Evolutionary conservation across 2,329 filamentous ascomycete genomes (phyloP), one percentile per base, ranked within the genome.

Genomic region (Hypoxylon sp.): DNA sequence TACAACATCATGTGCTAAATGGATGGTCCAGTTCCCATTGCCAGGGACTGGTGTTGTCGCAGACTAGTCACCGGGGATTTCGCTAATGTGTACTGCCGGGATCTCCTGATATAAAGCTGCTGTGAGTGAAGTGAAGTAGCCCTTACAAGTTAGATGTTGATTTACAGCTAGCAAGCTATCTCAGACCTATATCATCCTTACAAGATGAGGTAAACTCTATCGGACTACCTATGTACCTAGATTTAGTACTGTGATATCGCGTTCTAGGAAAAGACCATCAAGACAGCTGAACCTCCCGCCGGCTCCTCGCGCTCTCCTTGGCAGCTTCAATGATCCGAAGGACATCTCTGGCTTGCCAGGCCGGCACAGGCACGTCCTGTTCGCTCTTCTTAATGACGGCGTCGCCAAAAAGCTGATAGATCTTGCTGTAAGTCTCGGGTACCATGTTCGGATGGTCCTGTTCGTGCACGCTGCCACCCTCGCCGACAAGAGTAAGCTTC

Each of bases 361-460:
- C 79, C 53, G 80, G 78, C 13, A 85, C 83, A 0, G 83, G 83
- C 1, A 84, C 72, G 40, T 82, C 77, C 31, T 79, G 77, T 56
- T 81, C 79, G 55, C 75, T 76, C 1, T 82, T 81, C 52, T 70
- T 74, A 4, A 85, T 65, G 0, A 85, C 65, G 0, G 82, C 78
- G 64, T 75, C 75, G 11, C 76, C 82, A 43, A 84, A 77, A 2
- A 77, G 73, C 52, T 79, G 72, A 73, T 93, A 94, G 62, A 90
- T 88, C 66, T 83, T 82, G 18, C 78, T 78, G 72, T 91, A 95
- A 2, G 89, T 92, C 57, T 81, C 74, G 0, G 88, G 86, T 69
- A 86, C 77, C 2, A 88, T 77, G 2, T 87, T 88, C 1, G 84
- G 83, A 37, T 80, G 79, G 1, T 77, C 72, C 48, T 79, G 76